phyloP scores from a whole-genome alignment of 306 rosid genomes.

The Malus sylvestris region DNA sequence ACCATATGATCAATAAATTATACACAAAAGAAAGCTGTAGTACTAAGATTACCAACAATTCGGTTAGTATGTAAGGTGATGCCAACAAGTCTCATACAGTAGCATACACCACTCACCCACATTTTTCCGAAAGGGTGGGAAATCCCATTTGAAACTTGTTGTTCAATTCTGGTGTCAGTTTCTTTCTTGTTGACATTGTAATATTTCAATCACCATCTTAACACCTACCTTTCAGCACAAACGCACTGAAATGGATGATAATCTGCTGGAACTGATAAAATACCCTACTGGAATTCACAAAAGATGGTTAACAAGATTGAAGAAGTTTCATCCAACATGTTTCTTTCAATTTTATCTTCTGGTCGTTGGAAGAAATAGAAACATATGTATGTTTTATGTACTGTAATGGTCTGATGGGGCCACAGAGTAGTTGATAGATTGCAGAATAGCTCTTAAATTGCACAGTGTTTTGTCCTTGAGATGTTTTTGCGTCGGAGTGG shows the following conservation, averaged over 20 bases:
- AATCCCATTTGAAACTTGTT: background rate
- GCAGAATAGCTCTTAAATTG: background rate
- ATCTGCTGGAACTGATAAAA: background rate
- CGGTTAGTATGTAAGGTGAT: background rate
- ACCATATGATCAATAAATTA: background rate
- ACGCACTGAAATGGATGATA: background rate
- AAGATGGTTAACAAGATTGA: background rate
- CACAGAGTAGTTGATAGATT: background rate
- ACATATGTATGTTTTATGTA: background rate
- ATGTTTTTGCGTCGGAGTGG: background rate
- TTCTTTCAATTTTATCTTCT: background rate
- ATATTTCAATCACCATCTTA: background rate
- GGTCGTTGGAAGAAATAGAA: background rate
- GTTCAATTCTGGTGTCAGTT: background rate
- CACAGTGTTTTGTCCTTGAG: slow-evolving; percentile 6
- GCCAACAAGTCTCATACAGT: background rate
- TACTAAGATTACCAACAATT: background rate
- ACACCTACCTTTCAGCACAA: background rate
- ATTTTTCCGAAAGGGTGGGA: background rate
- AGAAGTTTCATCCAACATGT: background rate
- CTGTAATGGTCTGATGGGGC: background rate
- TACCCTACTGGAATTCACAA: background rate
- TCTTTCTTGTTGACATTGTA: background rate
- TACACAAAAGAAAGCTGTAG: background rate
- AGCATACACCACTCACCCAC: background rate